These are phyloP conservation scores for Quercus glauca DNA, from an alignment of 306 rosid genomes.

Conservation along the genomic window DNA sequence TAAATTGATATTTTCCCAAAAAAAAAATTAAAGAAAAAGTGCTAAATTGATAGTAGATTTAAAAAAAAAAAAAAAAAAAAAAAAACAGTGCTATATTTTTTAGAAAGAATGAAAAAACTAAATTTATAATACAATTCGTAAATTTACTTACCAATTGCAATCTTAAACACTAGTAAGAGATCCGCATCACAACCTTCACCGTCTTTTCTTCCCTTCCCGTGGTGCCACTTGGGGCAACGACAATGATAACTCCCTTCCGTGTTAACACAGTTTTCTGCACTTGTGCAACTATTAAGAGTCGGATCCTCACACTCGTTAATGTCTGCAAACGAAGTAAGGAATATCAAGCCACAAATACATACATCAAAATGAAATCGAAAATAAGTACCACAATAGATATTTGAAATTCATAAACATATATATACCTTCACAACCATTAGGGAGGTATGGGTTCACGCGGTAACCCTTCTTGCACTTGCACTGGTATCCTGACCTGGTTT, in stretches of 20 bases:
- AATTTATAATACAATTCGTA: too few relatives aligned
- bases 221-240: neutral
- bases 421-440: too few relatives aligned
- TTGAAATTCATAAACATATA: too few relatives aligned
- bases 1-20: too few relatives aligned
- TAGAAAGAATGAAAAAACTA: too few relatives aligned
- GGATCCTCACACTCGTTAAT: neutral
- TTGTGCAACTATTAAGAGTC: neutral
- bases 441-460: conserved; percentile 36
- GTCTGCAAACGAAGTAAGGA: neutral
- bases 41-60: too few relatives aligned
- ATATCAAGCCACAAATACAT: too few relatives aligned
- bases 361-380: too few relatives aligned
- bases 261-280: neutral
- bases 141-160: neutral
- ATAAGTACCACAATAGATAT: too few relatives aligned
- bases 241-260: neutral
- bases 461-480: conserved; percentile 32
- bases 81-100: too few relatives aligned
- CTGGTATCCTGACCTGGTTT: conserved; percentile 14
- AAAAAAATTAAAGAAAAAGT: too few relatives aligned
- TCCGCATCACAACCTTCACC: neutral
- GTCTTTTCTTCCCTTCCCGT: neutral
- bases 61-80: too few relatives aligned
- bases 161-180: neutral